Percentiles rank a stretch among this genome's conserved stretches.
These are phyloP conservation scores for Podila epicladia DNA, from an alignment of 192 early-diverging fungal genomes.

Conservation along the genomic window DNA sequence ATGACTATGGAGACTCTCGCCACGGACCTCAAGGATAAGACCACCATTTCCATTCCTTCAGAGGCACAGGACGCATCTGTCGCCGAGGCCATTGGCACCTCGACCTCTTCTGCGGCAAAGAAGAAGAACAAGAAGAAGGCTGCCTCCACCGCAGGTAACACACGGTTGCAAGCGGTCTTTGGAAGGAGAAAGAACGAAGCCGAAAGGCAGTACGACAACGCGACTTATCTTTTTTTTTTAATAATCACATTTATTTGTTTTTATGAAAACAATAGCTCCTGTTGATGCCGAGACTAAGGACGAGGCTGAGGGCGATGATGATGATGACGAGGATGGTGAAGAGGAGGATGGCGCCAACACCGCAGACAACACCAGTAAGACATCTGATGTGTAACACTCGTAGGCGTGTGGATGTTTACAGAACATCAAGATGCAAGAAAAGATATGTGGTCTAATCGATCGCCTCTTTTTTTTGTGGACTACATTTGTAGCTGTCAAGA, in stretches of 20 bases:
- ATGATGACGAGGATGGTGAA: conserved; percentile 53
- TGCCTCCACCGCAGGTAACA: conserved; percentile 10
- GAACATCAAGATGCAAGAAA: neutral
- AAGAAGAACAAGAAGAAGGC: conserved; percentile 64
- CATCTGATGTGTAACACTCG: neutral
- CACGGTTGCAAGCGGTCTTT: too few species aligned
- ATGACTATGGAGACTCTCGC: conserved; percentile 38
- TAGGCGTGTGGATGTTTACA: conserved; percentile 13
- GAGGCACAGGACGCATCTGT: conserved; percentile 23
- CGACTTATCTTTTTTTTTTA: neutral
- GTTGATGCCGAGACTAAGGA: conserved; percentile 28
- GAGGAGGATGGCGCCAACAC: conserved; percentile 48
- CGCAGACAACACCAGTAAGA: conserved; percentile 38
- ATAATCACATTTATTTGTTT: neutral
- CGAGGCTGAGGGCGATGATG: conserved; percentile 49
- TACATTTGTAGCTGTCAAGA: conserved; percentile 49
- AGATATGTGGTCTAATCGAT: conserved; percentile 26
- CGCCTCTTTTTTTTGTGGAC: neutral
- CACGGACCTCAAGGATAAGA: conserved; percentile 20
- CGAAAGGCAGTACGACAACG: too few species aligned
- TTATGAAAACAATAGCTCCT: neutral
- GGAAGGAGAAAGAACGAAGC: too few species aligned
- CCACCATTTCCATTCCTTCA: neutral
- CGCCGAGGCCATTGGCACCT: neutral
- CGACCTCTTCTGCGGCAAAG: conserved; percentile 41